Conservation (phyloP, 1,139 yeast genomes). For the Hemisphaericaspora lyxosophila region DNA sequence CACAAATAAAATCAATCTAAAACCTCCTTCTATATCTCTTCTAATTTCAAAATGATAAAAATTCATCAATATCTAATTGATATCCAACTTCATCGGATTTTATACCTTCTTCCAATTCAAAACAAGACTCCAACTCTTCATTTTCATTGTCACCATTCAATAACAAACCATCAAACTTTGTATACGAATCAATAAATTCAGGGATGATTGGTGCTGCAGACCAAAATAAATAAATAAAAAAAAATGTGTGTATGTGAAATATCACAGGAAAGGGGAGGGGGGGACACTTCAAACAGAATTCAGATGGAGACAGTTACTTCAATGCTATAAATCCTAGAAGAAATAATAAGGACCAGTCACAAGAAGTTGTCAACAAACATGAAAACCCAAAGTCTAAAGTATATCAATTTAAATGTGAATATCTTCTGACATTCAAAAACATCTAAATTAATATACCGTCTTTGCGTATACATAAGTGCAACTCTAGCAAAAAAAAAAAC, state of each 20-base stretch:
- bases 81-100: slow-evolving; percentile 4
- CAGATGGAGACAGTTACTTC: slow-evolving; percentile 29
- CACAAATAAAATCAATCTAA: slow-evolving; percentile 9
- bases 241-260: too few relatives aligned
- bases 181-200: slow-evolving; percentile 22
- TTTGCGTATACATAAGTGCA: too few relatives aligned
- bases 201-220: slow-evolving; percentile 47
- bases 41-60: slow-evolving; percentile 26
- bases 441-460: slow-evolving; percentile 2
- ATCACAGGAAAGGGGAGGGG: slow-evolving; percentile 6
- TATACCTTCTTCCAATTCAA: background rate
- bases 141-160: slow-evolving; percentile 11
- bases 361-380: background rate
- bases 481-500: too few relatives aligned
- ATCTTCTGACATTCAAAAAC: background rate
- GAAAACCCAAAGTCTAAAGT: background rate
- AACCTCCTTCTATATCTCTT: too few relatives aligned
- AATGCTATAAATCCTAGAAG: slow-evolving; percentile 33
- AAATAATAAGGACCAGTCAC: background rate
- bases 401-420: background rate
- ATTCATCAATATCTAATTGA: slow-evolving; percentile 27
- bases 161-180: slow-evolving; percentile 17
- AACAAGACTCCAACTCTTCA: background rate
- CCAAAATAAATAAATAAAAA: too few relatives aligned
- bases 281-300: background rate